These are phyloP conservation scores for Lagenaria siceraria DNA, from an alignment of 306 rosid genomes.

Conservation along the genomic window DNA sequence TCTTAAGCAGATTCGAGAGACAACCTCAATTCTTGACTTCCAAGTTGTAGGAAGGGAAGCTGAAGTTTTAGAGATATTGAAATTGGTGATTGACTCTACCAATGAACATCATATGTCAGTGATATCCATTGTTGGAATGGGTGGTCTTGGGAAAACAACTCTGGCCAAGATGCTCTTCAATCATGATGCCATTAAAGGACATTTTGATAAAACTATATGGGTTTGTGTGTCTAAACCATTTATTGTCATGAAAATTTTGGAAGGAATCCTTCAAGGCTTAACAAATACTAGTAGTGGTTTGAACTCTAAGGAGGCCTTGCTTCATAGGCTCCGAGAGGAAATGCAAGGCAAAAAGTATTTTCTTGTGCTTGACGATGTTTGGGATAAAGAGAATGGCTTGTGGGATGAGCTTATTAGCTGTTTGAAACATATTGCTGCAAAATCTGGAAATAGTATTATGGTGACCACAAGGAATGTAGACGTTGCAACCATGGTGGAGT, in stretches of 20 bases:
- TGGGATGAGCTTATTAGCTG: neutral
- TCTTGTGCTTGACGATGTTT: slow-evolving; percentile 16
- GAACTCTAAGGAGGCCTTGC: neutral
- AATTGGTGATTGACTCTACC: neutral
- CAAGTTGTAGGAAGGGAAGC: neutral
- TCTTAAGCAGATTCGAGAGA: neutral
- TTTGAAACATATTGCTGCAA: too few species aligned
- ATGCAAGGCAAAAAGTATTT: neutral
- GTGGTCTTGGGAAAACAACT: slow-evolving; percentile 12
- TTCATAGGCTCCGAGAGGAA: neutral
- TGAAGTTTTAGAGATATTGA: neutral
- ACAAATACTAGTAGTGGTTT: neutral
- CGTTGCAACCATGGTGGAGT: too few species aligned
- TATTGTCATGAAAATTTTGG: neutral
- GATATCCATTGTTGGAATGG: slow-evolving; percentile 7
- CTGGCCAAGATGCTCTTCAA: slow-evolving; percentile 5
- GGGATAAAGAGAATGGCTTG: neutral
- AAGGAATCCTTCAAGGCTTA: neutral
- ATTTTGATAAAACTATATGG: slow-evolving; percentile 8
- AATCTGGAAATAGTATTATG: too few species aligned
- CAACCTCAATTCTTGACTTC: neutral
- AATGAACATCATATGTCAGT: neutral
- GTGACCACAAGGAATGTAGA: too few species aligned
- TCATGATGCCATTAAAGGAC: neutral
- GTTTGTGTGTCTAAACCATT: slow-evolving; percentile 10